Evolutionary conservation across 495 filamentous ascomycete species (phyloP).

Genomic region (Talaromyces thailandensis): DNA sequence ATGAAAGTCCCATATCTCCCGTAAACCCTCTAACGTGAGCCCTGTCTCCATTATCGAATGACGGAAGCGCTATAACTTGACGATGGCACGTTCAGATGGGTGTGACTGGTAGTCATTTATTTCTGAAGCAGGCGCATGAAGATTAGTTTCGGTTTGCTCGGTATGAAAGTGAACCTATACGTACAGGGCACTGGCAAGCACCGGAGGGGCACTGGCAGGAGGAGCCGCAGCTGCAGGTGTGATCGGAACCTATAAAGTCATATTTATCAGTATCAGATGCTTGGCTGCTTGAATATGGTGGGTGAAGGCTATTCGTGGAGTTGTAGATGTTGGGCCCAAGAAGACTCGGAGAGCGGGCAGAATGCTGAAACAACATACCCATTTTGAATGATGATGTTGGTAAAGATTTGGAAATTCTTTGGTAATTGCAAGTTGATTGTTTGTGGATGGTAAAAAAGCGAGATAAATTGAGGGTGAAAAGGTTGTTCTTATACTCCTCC

Average conservation of each 20-base stretch:
- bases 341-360: neutral
- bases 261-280: neutral
- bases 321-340: neutral
- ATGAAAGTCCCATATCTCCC: neutral
- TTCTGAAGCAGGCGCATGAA: neutral
- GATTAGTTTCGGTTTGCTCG: neutral
- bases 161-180: neutral
- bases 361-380: neutral
- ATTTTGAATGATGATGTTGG: neutral
- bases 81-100: neutral
- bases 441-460: neutral
- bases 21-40: neutral
- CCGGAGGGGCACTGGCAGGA: conserved; percentile 2
- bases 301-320: neutral
- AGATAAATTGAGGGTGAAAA: neutral
- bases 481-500: neutral
- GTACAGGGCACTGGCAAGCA: neutral
- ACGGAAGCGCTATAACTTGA: neutral
- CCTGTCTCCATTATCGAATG: neutral
- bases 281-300: neutral
- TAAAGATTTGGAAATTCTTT: neutral
- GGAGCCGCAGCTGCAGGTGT: conserved; percentile 3
- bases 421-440: neutral
- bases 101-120: neutral
- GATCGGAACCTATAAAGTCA: neutral